Conservation (phyloP, 1,284 basidiomycete species). For the Cystobasidium sp. region DNA sequence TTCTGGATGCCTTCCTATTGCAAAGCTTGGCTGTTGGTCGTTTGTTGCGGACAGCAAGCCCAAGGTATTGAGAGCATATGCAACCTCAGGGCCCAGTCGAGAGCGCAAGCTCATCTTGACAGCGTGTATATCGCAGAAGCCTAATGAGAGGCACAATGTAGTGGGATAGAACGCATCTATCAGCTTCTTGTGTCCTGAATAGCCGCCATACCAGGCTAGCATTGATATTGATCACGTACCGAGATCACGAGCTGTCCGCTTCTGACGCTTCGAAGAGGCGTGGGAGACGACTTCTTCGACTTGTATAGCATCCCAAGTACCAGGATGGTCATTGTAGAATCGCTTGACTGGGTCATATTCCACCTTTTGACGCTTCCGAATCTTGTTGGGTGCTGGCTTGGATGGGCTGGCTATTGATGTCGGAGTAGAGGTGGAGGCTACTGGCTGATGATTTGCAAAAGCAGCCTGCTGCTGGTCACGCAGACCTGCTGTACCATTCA, state of each 20-base stretch:
- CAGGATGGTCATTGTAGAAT: conserved; percentile 77
- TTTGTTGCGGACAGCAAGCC: conserved; percentile 70
- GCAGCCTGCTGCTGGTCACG: not conserved
- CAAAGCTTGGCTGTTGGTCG: conserved; percentile 62
- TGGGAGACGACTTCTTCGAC: conserved; percentile 69
- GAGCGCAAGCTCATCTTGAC: conserved; percentile 88
- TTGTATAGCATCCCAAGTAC: conserved; percentile 72
- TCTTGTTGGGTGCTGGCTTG: conserved; percentile 29
- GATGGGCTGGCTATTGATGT: conserved; percentile 17
- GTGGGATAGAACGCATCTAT: not conserved
- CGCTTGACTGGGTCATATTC: conserved; percentile 85
- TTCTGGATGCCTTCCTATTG: conserved; percentile 73
- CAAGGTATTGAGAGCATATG: conserved; percentile 87
- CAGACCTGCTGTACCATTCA: not conserved
- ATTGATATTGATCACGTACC: conserved; percentile 54
- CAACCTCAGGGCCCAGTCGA: conserved; percentile 77
- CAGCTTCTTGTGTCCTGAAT: conserved; percentile 1
- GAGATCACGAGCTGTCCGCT: conserved; percentile 76
- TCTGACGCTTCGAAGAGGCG: conserved; percentile 63
- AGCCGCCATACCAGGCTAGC: not conserved
- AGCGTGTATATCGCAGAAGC: conserved; percentile 83
- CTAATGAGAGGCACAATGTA: conserved; percentile 42
- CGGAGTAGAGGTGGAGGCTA: conserved; percentile 5
- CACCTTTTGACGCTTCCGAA: conserved; percentile 73
- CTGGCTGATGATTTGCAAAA: not conserved